phyloP scores from a whole-genome alignment of 495 filamentous ascomycete species.

The Gamarada debralockiae region DNA sequence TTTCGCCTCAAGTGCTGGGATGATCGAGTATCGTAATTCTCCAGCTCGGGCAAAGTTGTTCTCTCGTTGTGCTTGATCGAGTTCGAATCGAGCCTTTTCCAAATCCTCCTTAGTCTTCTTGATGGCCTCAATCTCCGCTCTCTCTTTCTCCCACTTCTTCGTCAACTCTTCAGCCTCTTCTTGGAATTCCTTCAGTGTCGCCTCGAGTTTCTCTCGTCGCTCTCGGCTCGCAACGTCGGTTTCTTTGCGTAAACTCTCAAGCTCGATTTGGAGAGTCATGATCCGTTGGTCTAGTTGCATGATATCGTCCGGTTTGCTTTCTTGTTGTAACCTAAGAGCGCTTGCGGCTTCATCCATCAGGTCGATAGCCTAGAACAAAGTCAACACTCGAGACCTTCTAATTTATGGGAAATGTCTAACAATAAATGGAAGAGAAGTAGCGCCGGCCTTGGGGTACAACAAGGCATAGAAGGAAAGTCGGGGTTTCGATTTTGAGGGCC shows the following conservation, averaged over 20 bases:
- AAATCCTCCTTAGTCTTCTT: constrained; percentile 83
- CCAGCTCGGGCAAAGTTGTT: constrained; percentile 89
- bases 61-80: constrained; percentile 78
- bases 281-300: constrained; percentile 88
- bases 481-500: background rate
- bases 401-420: too few relatives aligned
- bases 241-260: constrained; percentile 93
- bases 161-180: constrained; percentile 64
- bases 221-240: constrained; percentile 84
- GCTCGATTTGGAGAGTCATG: constrained; percentile 95
- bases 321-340: constrained; percentile 85
- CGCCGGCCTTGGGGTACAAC: too few relatives aligned
- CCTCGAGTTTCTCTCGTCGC: constrained; percentile 80
- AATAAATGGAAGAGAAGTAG: too few relatives aligned
- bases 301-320: constrained; percentile 93
- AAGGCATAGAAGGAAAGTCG: background rate
- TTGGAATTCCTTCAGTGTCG: constrained; percentile 67
- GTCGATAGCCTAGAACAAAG: constrained; percentile 86
- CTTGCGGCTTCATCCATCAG: constrained; percentile 95
- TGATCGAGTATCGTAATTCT: constrained; percentile 80
- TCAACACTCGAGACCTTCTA: too few relatives aligned
- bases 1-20: constrained; percentile 74
- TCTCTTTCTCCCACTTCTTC: constrained; percentile 86
- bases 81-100: constrained; percentile 76
- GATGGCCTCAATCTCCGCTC: constrained; percentile 74